Conservation (phyloP, 2,329 filamentous ascomycete genomes). For the Fusarium albosuccineum region DNA sequence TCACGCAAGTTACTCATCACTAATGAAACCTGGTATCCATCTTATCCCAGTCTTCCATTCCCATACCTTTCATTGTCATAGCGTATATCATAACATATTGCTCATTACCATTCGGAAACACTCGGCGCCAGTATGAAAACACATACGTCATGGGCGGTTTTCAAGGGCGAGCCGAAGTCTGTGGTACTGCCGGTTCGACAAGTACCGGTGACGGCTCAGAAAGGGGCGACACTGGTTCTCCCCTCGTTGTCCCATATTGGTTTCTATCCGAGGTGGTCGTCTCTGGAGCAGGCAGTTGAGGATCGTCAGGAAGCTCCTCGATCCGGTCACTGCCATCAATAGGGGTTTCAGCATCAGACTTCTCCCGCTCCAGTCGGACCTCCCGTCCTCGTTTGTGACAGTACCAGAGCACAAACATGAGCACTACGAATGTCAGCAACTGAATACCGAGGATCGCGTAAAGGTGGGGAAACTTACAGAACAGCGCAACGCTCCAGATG, state of each 20-base stretch:
- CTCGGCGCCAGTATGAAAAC: background rate
- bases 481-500: slow-evolving; percentile 88
- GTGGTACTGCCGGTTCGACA: slow-evolving; percentile 21
- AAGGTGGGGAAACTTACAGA: slow-evolving; percentile 71
- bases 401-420: slow-evolving; percentile 97
- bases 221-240: slow-evolving; percentile 39
- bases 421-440: slow-evolving; percentile 63
- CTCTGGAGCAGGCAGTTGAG: slow-evolving; percentile 54
- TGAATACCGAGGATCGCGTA: background rate
- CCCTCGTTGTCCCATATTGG: slow-evolving; percentile 9
- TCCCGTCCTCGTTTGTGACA: slow-evolving; percentile 96
- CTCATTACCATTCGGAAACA: slow-evolving; percentile 24
- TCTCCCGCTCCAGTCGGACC: slow-evolving; percentile 77
- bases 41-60: slow-evolving; percentile 16
- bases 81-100: slow-evolving; percentile 26
- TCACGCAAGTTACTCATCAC: slow-evolving; percentile 19
- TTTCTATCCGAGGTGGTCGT: slow-evolving; percentile 16
- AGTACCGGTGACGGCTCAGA: slow-evolving; percentile 27
- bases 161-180: slow-evolving; percentile 27
- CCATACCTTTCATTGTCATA: slow-evolving; percentile 27
- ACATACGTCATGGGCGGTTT: background rate
- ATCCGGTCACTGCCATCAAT: slow-evolving; percentile 58
- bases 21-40: slow-evolving; percentile 27
- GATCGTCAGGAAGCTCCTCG: slow-evolving; percentile 65
- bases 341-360: slow-evolving; percentile 50